These are phyloP conservation scores for Phialophora chinensis DNA, from an alignment of 2,329 filamentous ascomycete genomes.

Conservation along the genomic window DNA sequence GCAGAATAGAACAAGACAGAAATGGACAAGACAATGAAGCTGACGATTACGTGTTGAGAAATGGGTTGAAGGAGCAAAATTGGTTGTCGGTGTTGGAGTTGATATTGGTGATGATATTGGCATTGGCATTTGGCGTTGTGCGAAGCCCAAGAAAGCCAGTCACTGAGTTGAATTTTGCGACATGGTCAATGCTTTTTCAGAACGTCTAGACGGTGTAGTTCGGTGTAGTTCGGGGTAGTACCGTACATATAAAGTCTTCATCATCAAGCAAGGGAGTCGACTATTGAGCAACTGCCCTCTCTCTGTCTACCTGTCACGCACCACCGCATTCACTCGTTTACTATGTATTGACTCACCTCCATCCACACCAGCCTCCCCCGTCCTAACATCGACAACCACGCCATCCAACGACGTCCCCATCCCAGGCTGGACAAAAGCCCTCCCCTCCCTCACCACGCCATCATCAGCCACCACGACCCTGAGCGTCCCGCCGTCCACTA, in stretches of 20 bases:
- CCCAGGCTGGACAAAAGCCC: conserved; percentile 15
- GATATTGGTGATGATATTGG: background rate
- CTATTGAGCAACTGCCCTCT: background rate
- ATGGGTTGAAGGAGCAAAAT: too few relatives aligned
- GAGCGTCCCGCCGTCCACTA: conserved; percentile 19
- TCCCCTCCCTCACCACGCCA: background rate
- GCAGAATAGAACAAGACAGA: background rate
- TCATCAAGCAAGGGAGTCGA: too few relatives aligned
- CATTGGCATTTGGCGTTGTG: background rate
- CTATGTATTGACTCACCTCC: background rate
- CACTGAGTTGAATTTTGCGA: background rate
- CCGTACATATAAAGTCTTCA: too few relatives aligned
- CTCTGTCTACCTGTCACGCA: too few relatives aligned
- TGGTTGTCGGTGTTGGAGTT: background rate
- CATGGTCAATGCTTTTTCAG: background rate
- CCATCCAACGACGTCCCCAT: conserved; percentile 16
- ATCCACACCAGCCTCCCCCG: background rate
- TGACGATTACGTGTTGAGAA: background rate
- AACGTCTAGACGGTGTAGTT: too few relatives aligned
- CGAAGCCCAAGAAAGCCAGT: background rate
- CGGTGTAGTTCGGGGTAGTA: too few relatives aligned
- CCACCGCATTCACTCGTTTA: background rate
- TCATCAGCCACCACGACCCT: background rate
- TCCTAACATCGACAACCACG: conserved; percentile 13
- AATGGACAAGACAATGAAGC: background rate